Base-by-base conservation (phyloP, 805 yeast species). In the Candida broadrunensis region DNA sequence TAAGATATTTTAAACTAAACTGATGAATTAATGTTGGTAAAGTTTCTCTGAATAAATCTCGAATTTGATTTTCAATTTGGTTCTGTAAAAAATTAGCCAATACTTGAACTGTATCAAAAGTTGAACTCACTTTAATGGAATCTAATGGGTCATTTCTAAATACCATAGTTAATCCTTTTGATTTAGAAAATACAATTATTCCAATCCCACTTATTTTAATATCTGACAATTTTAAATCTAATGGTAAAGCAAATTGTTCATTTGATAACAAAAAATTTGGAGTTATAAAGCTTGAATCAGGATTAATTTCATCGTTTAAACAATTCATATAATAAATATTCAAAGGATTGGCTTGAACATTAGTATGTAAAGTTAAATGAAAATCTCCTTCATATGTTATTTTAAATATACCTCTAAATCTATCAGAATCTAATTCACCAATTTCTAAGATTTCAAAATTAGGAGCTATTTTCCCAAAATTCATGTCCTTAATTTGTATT, bases 111-210 rank as follows among this genome's bases (percentile, higher is more conserved):
- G 81, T 78, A 63, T 88, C 95, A 61, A 88, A 88, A n/a, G 95
- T 83, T 4, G 95, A 85, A 46, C 82, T 79, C 12, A 88, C 95
- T 51, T 80, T 81, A 46, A 88, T 88, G 16, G 82, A 77, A 50
- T 88, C 95, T 41, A 88, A 70, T 0, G 96, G 96, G 60, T 88
- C 96, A 60, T 88, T 88, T 51, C 90, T 77, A 65, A 88, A 88
- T 23, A 88, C 96, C 31, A 88, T 67, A 0, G 96, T 88, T 42
- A 88, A 72, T 1, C 96, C 96, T 54, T 87, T 87, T 3, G 85
- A 73, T 52, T 85, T 83, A 21, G 85, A 79, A 58, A 85, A 88
- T 3, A 88, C 96, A 46, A 88, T 80, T 39, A 88, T 84, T 18
- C 90, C 88, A 44, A 89, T 88, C 1, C 95, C 93, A 42, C 82